phyloP scores from a whole-genome alignment of 495 filamentous ascomycete genomes.

The Penicillium odoratum region DNA sequence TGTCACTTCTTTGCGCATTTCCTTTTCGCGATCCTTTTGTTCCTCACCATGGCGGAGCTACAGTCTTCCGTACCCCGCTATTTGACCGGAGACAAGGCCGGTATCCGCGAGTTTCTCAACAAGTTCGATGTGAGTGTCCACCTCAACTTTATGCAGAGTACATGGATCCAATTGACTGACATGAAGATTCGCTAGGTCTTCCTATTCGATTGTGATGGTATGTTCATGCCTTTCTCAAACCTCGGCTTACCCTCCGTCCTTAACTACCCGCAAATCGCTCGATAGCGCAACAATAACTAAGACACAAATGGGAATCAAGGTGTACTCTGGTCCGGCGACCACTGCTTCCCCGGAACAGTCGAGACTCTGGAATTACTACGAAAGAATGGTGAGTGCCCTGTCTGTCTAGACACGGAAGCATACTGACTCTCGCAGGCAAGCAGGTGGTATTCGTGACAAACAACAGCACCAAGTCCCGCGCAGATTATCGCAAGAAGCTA shows the following conservation, averaged over 20 bases:
- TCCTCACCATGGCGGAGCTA: slow-evolving; percentile 20
- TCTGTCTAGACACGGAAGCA: neutral
- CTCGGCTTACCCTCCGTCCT: slow-evolving; percentile 12
- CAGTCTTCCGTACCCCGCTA: slow-evolving; percentile 58
- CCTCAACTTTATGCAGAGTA: neutral
- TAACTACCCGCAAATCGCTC: slow-evolving; percentile 1
- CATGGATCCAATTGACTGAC: slow-evolving; percentile 8
- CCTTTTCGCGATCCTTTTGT: neutral
- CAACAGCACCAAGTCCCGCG: slow-evolving; percentile 95
- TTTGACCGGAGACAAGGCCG: slow-evolving; percentile 74
- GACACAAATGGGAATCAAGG: slow-evolving; percentile 54
- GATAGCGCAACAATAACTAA: slow-evolving; percentile 20
- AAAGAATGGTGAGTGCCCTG: slow-evolving; percentile 60
- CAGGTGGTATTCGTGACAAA: slow-evolving; percentile 96
- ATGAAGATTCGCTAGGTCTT: slow-evolving; percentile 63
- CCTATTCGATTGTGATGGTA: slow-evolving; percentile 96
- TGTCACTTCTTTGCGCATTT: neutral
- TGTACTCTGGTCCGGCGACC: slow-evolving; percentile 93
- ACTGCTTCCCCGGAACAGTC: slow-evolving; percentile 76
- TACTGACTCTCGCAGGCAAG: slow-evolving; percentile 62
- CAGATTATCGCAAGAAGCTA: slow-evolving; percentile 90
- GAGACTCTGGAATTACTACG: slow-evolving; percentile 82
- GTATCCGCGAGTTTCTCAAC: slow-evolving; percentile 78
- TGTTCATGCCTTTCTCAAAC: slow-evolving; percentile 22
- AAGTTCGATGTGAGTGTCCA: slow-evolving; percentile 80